A percentile compares a stretch with the other conserved stretches of the same genome.
Conservation (phyloP, 2,329 filamentous ascomycete species). For the Mollisiaceae sp. region DNA sequence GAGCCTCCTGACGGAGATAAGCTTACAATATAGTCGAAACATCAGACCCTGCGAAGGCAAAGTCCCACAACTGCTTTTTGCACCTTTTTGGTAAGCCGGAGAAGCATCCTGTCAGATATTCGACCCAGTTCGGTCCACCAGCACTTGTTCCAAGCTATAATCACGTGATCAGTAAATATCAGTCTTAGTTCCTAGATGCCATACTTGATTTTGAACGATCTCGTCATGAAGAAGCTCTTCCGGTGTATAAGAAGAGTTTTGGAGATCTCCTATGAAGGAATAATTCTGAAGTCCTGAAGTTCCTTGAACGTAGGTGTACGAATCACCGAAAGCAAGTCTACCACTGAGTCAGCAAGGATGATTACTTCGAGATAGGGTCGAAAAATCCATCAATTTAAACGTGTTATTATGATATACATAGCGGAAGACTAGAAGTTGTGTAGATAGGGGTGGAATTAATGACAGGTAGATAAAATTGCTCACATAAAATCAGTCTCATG, state of each 20-base stretch:
- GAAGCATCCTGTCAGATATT: constrained; percentile 58
- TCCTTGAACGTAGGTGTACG: constrained; percentile 59
- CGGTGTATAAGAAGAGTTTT: constrained; percentile 52
- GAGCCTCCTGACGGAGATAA: no score
- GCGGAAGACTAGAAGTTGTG: not conserved
- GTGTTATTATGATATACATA: not conserved
- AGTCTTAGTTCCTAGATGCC: not conserved
- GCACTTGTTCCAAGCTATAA: constrained; percentile 51
- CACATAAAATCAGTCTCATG: constrained; percentile 26
- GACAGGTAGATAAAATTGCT: not conserved
- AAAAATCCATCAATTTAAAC: not conserved
- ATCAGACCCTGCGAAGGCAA: constrained; percentile 60
- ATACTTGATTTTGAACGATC: constrained; percentile 56
- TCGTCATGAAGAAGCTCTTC: constrained; percentile 50
- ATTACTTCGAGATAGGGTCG: not conserved
- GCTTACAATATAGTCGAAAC: constrained; percentile 49
- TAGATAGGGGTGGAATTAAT: not conserved
- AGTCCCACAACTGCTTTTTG: constrained; percentile 57
- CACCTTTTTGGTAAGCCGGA: constrained; percentile 52
- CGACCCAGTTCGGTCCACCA: constrained; percentile 60
- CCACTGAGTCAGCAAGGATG: not conserved
- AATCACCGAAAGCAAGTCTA: constrained; percentile 54
- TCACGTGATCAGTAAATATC: not conserved
- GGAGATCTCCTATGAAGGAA: constrained; percentile 59
- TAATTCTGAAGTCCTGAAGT: constrained; percentile 55